Evolutionary conservation across 192 early-diverging fungal genomes (phyloP).

Genomic region (Haplosporangium gracile): DNA sequence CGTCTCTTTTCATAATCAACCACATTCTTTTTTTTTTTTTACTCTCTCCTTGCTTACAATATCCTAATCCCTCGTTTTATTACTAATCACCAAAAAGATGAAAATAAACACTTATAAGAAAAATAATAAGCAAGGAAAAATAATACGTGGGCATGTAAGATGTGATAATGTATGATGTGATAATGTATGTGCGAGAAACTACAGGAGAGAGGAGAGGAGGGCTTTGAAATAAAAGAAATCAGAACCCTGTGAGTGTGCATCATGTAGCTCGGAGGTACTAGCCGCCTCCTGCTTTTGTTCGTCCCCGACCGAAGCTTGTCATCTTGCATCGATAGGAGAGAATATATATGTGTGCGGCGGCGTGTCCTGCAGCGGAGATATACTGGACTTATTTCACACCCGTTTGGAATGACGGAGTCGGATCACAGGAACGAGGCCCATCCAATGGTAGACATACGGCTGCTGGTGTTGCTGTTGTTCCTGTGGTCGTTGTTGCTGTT

Average conservation of each 20-base stretch:
- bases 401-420: slow-evolving; percentile 2
- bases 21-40: background rate
- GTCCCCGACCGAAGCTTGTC: no score
- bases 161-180: background rate
- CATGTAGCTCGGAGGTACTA: background rate
- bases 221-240: background rate
- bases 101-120: background rate
- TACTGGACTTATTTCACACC: background rate
- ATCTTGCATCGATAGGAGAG: no score
- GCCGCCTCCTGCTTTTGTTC: no score
- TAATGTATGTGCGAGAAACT: background rate
- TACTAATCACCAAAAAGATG: background rate
- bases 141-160: background rate
- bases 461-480: background rate
- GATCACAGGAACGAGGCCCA: slow-evolving; percentile 25
- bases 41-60: no score
- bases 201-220: background rate
- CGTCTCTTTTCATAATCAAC: background rate
- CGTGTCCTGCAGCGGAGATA: no score
- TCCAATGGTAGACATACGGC: slow-evolving; percentile 19
- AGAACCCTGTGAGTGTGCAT: background rate
- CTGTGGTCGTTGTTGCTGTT: background rate
- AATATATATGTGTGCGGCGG: no score
- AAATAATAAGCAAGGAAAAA: background rate
- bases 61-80: slow-evolving; percentile 3